Evolutionary conservation across 2,329 filamentous ascomycete species (phyloP).

Genomic region (Pseudopithomyces chartarum): DNA sequence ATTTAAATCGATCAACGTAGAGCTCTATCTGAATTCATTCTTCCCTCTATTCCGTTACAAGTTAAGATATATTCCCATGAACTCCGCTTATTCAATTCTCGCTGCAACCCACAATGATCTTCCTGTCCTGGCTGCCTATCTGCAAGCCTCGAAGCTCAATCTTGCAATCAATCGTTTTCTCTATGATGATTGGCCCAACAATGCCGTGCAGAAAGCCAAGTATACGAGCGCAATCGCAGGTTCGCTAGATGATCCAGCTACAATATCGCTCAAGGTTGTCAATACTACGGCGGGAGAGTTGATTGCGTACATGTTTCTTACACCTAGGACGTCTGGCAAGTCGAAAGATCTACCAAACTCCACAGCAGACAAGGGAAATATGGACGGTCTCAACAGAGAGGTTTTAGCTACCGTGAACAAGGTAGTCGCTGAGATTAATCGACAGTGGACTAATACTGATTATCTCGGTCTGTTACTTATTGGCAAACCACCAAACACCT

Average conservation of each 20-base stretch:
- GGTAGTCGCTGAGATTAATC: neutral
- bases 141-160: slow-evolving; percentile 8
- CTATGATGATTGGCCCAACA: slow-evolving; percentile 10
- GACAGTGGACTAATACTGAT: neutral
- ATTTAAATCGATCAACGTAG: neutral
- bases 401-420: neutral
- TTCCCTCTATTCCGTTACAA: too few relatives aligned
- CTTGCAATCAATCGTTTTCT: slow-evolving; percentile 14
- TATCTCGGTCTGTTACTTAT: neutral
- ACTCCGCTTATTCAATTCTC: slow-evolving; percentile 4
- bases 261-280: neutral
- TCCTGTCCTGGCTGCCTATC: neutral
- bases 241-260: neutral
- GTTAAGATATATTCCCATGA: too few relatives aligned
- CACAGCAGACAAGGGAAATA: neutral
- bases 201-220: slow-evolving; percentile 4
- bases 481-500: neutral
- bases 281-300: neutral
- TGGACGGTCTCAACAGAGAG: neutral
- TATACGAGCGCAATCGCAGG: neutral
- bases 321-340: neutral
- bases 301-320: neutral
- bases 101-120: slow-evolving; percentile 1
- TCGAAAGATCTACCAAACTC: neutral
- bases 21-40: neutral